A percentile compares a stretch with the other conserved stretches of the same genome.
These are phyloP conservation scores for Cordyceps fumosorosea DNA, from an alignment of 2,329 filamentous ascomycete genomes.

Conservation along the genomic window DNA sequence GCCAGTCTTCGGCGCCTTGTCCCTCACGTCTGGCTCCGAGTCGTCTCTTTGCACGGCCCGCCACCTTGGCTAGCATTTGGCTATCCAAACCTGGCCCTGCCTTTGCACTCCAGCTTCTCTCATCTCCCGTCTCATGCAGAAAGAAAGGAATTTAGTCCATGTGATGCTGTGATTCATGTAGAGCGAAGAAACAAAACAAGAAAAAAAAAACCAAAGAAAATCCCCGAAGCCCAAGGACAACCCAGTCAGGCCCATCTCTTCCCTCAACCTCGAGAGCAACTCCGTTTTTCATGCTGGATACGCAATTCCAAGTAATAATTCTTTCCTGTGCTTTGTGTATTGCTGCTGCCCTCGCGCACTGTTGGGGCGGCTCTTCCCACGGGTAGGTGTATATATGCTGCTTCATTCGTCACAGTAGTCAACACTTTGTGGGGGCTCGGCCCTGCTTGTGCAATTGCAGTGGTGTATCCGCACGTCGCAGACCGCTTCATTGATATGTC, in stretches of 20 bases:
- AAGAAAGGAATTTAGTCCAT: constrained; percentile 3
- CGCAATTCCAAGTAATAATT: constrained; percentile 2
- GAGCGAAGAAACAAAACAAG: not conserved
- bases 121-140: constrained; percentile 6
- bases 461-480: constrained; percentile 55
- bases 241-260: not conserved
- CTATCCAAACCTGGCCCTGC: constrained; percentile 7
- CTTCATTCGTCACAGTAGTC: constrained; percentile 11
- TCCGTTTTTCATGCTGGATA: constrained; percentile 5
- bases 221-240: not conserved
- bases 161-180: constrained; percentile 10
- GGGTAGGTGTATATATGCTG: not conserved
- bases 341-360: constrained; percentile 2
- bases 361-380: constrained; percentile 8
- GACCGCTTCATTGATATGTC: constrained; percentile 34
- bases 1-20: not conserved
- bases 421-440: constrained; percentile 60
- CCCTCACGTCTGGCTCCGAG: not conserved
- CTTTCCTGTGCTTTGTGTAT: not conserved
- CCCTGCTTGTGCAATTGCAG: constrained; percentile 54
- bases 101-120: not conserved
- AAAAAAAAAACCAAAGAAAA: constrained; percentile 2
- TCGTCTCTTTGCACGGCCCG: not conserved
- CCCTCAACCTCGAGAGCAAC: not conserved
- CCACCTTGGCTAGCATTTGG: constrained; percentile 4